Evolutionary conservation across 2,329 filamentous ascomycete genomes (phyloP).

Genomic region (Claviceps paspali): DNA sequence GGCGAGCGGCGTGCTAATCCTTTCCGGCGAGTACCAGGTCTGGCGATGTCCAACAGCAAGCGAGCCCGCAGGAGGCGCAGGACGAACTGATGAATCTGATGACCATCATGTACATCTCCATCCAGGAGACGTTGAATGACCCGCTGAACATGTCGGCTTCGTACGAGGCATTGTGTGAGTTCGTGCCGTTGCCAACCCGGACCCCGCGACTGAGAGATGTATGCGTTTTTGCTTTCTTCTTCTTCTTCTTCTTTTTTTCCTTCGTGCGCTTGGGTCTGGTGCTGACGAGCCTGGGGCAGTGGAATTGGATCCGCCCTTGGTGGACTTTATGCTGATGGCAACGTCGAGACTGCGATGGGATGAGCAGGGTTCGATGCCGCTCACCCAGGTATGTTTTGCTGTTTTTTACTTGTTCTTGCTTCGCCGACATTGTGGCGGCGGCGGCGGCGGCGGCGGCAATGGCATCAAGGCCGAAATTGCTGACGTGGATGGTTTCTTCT

Average conservation of each 20-base stretch:
- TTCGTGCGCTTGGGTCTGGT: too few species aligned
- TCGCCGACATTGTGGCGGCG: too few species aligned
- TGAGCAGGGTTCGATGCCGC: constrained; percentile 43
- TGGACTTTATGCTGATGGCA: constrained; percentile 56
- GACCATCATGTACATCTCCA: constrained; percentile 45
- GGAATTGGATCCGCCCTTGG: constrained; percentile 48
- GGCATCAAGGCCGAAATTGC: too few species aligned
- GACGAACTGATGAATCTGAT: constrained; percentile 48
- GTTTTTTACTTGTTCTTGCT: too few species aligned
- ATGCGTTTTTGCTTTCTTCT: too few species aligned
- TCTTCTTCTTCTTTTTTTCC: too few species aligned
- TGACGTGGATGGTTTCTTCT: too few species aligned
- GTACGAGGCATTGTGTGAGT: constrained; percentile 35
- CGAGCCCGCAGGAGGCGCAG: constrained; percentile 33
- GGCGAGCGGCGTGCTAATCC: too few species aligned
- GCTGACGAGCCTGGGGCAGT: constrained; percentile 20
- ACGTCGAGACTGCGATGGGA: constrained; percentile 60
- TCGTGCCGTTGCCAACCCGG: neutral
- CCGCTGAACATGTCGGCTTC: constrained; percentile 31
- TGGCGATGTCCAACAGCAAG: constrained; percentile 29
- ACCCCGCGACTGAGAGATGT: too few species aligned
- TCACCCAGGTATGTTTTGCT: constrained; percentile 38
- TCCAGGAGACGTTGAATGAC: constrained; percentile 41
- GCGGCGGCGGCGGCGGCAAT: too few species aligned
- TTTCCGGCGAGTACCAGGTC: constrained; percentile 19